Evolutionary conservation across 2,329 filamentous ascomycete species (phyloP), one percentile per base, ranked within the genome.

Genomic region (Nothomitra cinnamomea): DNA sequence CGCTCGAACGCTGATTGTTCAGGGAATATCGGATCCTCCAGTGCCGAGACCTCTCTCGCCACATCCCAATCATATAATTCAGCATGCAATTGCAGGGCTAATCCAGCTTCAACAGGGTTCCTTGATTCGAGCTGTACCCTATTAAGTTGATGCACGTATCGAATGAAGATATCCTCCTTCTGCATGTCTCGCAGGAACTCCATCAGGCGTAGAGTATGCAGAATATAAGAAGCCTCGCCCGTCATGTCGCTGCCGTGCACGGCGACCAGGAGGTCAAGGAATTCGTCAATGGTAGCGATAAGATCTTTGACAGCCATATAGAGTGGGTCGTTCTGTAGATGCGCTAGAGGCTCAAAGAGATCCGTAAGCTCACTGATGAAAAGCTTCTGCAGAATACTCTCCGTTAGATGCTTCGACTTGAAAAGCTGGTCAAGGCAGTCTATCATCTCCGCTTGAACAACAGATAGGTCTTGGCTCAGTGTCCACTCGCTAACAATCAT

Each of bases 401-500:
- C 90, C 0, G 85, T 94, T 62, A 94, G 73, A 4, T 83, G 81
- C 68, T 89, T 92, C 6, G 83, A 79, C 68, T 95, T 94, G 74
- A 95, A 95, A 52, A 95, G 79, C 22, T 77, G 74, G 64, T 98
- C 92, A 53, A 98, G 70, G 59, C 86, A 94, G 62, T 95, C 90
- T 60, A 98, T 95, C 72, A 96, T 89, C 67, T 95, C 92, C 1
- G 88, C 92, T 67, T 96, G 89, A 52, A 98, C 85, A 49, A 92
- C 81, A 1, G 84, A 84, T 49, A 98, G 70, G 64, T 96, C 90
- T 64, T 95, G 86, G 64, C 88, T 95, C 58, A 98, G 69, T 15
- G 88, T 89, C 92, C 92, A 98, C 67, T 98, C 92, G 68, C 89
- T 94, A 59, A 96, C 82, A 61, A 98, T 94, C 92, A 98, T 98